Evolutionary conservation across 345 rosid species (phyloP), one percentile per base, ranked within the genome.

Genomic region (Cardamine chenopodiifolia): DNA sequence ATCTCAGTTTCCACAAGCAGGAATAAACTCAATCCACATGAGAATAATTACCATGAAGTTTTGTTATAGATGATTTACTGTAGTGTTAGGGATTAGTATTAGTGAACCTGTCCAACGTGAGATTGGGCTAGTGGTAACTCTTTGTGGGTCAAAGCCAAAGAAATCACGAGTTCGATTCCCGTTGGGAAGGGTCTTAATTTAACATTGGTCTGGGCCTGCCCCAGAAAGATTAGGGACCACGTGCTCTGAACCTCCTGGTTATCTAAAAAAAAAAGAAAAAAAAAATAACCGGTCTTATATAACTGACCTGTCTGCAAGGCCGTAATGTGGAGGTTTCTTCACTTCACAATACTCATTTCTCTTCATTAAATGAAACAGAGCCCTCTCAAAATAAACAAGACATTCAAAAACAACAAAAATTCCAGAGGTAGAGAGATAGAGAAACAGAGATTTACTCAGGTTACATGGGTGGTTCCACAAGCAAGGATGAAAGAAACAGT

Each of bases 381-480:
- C 49, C 34, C n/a, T 35, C 49, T 18, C 54, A 18, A 44, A 18
- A n/a, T 26, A 17, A 40, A 34, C 31, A 47, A 49, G 26, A 40
- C 26, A 72, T 18, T 25, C 29, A 14, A 7, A 15, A 19, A 74
- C 29, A 53, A 31, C 47, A 40, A 52, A 39, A 17, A 44, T 22
- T 40, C 63, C 55, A 37, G 42, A 35, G 39, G 13, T 35, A 35
- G 39, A 35, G 39, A 35, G 13, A 35, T 4, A 63, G 8, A 39
- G 52, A 72, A 25, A 35, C 32, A 58, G 62, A 49, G 17, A 15
- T 39, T 12, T 39, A 12, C 44, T 39, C 44, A 13, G 2, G 48
- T 15, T 42, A 42, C 39, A 89, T 89, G 95, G 88, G 85, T 45
- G 73, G 82, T 26, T 80, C 65, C 37, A 58, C 69, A 28, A 81